Base-by-base conservation (phyloP, 2,329 filamentous ascomycete species). In the Botrytis deweyae region DNA sequence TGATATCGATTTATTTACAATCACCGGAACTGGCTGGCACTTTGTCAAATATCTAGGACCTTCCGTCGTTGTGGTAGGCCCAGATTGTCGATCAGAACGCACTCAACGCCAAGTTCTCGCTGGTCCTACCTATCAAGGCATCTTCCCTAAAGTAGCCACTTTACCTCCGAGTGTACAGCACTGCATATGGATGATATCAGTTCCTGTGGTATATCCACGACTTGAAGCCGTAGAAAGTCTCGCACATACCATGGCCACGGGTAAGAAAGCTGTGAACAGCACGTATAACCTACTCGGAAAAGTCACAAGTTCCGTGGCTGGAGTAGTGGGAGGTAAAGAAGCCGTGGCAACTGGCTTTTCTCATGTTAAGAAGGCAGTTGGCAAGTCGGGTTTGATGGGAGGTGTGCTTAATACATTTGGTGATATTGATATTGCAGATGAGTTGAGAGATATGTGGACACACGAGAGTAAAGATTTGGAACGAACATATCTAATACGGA, bases 401-500 rank as follows among this genome's bases (percentile, higher is more conserved):
- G 93, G 94, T 74, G 94, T 98, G 58, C 86, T 99, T 67, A 98
- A 94, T 84, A 95, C 97, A 52, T 99, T 99, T 82, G 96, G 96
- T 72, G 96, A 98, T 78, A 91, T 99, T 75, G 96, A 98, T 80
- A 89, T 98, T 69, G 90, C 96, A 71, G 96, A 99, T 83, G 96
- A 98, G 81, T 85, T 98, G 74, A 91, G 95, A 81, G 96, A 99
- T 82, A 92, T 97, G 86, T 99, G 96, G 96, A 99, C 96, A 36
- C 96, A 99, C 80, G 95, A 98, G 70, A 95, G 92, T 70, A 99
- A 98, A 88, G 96, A 99, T 79, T 90, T 99, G 59, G 96, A 99
- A 84, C 88, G 96, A 73, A 99, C 96, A 10, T 99, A 99, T 82
- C 86, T 99, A 75, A 97, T 99, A 81, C 91, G 96, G 76, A 99